Conservation (phyloP, 495 filamentous ascomycete genomes). For the Penicillium herquei region DNA sequence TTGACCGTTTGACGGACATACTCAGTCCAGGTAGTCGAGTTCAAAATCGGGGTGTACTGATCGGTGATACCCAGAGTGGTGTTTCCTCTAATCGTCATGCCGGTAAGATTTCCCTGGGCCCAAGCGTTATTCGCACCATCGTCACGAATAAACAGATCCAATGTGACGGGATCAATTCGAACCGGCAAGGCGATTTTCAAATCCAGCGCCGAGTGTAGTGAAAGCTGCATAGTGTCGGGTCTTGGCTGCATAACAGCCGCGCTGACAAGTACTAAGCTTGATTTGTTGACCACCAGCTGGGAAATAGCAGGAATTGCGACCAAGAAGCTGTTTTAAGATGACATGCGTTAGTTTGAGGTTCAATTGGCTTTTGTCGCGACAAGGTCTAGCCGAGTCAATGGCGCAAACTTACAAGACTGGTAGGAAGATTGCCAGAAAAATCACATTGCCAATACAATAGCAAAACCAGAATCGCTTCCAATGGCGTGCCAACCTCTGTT, state of each 20-base stretch:
- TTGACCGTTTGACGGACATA: conserved; percentile 38
- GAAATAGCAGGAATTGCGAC: conserved; percentile 44
- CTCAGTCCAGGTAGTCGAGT: conserved; percentile 28
- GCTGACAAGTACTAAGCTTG: conserved; percentile 35
- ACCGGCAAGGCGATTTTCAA: conserved; percentile 36
- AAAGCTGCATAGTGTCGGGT: conserved; percentile 31
- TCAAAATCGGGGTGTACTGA: conserved; percentile 23
- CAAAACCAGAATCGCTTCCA: conserved; percentile 46
- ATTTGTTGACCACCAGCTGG: conserved; percentile 40
- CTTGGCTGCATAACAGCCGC: conserved; percentile 34
- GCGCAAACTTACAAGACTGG: conserved; percentile 33
- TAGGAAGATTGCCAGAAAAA: conserved; percentile 36
- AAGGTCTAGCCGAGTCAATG: not conserved
- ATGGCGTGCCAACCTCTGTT: conserved; percentile 31
- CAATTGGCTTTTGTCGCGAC: not conserved
- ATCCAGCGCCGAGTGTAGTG: conserved; percentile 33
- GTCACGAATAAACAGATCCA: conserved; percentile 35
- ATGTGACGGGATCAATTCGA: conserved; percentile 35
- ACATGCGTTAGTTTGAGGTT: not conserved
- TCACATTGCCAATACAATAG: conserved; percentile 24
- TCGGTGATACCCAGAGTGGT: conserved; percentile 30
- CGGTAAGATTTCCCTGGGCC: conserved; percentile 23
- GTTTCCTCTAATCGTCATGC: conserved; percentile 32
- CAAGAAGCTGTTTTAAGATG: conserved; percentile 32
- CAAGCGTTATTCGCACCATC: conserved; percentile 25